A percentile compares a stretch with the other conserved stretches of the same genome.
Evolutionary conservation across 148 eudicot genomes (phyloP).

Genomic region (Vaccinium macrocarpon): DNA sequence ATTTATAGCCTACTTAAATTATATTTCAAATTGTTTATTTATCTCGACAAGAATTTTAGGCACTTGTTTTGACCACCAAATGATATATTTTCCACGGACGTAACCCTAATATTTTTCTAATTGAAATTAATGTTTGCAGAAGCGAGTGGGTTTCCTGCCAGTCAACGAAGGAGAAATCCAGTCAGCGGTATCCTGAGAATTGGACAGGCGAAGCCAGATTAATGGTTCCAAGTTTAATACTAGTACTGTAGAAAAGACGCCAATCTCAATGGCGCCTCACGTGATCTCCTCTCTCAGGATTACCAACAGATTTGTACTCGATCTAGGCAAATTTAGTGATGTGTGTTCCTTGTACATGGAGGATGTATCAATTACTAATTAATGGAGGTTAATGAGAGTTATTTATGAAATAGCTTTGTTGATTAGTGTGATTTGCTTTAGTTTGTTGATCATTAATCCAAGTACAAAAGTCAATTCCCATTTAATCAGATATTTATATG

Average conservation of each 20-base stretch:
- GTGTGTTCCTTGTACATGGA: not conserved
- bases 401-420: not conserved
- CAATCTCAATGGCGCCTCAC: not conserved
- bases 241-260: not conserved
- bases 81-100: not conserved
- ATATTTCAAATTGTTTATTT: too few species aligned
- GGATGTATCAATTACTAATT: not conserved
- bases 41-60: not conserved
- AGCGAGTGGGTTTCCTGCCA: conserved; percentile 65
- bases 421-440: not conserved
- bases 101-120: not conserved
- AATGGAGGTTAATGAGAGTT: conserved; percentile 1
- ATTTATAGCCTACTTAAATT: not conserved
- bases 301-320: not conserved
- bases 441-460: too few species aligned
- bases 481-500: too few species aligned
- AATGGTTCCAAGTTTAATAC: not conserved
- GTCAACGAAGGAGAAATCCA: conserved; percentile 54
- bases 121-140: conserved; percentile 34
- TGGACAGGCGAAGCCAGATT: not conserved
- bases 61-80: not conserved
- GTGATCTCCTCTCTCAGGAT: not conserved
- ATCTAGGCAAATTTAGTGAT: not conserved
- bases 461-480: too few species aligned
- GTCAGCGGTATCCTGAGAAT: conserved; percentile 31